Base-by-base conservation (phyloP, 2,329 filamentous ascomycete species). In the Epichloe gansuensis region DNA sequence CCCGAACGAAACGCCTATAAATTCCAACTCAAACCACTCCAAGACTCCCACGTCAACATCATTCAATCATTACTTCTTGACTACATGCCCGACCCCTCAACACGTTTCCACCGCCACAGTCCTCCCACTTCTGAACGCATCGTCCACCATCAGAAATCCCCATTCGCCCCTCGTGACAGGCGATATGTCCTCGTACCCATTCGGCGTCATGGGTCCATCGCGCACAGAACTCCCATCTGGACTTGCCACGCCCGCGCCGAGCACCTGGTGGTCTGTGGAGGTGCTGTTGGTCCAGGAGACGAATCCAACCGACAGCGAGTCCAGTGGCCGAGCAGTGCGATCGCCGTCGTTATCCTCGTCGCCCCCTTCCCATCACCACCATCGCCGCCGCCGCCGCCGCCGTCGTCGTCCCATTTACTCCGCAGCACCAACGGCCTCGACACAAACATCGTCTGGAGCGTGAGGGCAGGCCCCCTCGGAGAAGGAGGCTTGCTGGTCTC, bases 101-200 rank as follows among this genome's bases (percentile, higher is more conserved):
- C 71, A 80, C 43, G 71, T 79, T 65, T 76, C 75, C 15, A 82
- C 74, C 3, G 70, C 70, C 3, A 69, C 78, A 42, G 67, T 78
- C 58, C 69, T 71, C 15, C 66, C 69, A 38, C 63, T 66, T 45
- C 66, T 68, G 56, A 72, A 72, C 28, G 66, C 68, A 31, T 72
- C 69, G 3, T 75, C 74, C 42, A 72, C 69, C 67, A 81, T 78
- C 58, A 84, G 63, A 60, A 80, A 79, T 0, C 78, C 77, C 81
- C 81, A 84, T 64, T 83, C 81, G 5, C 77, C 77, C 42, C 76
- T 71, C 8, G 81, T 83, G 25, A 78, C 74, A 5, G 81, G 81
- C 48, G 78, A 82, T 52, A 83, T 78, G 60, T 84, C 81, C 21
- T 81, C 79, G 56, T 77, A 80, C 7, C 69, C 74, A 56, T 82